Conservation (phyloP, 768 basidiomycete genomes). For the Austroboletus festivus region DNA sequence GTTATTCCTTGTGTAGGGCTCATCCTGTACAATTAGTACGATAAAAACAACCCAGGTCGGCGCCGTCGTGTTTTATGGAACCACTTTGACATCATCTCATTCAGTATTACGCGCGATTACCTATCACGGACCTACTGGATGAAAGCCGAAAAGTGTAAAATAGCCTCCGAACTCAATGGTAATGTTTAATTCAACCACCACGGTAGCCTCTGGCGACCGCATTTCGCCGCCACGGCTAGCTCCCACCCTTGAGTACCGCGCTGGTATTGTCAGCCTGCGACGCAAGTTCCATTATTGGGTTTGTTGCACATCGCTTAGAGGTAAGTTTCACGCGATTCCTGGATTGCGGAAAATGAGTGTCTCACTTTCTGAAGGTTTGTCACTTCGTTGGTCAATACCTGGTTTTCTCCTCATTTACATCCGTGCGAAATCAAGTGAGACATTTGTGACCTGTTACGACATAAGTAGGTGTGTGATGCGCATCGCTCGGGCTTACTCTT, state of each 20-base stretch:
- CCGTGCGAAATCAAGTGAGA: conserved; percentile 15
- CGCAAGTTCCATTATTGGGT: conserved; percentile 1
- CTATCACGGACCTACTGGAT: conserved; percentile 1
- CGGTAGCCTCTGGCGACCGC: background rate
- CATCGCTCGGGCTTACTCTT: too few relatives aligned
- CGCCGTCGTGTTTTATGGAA: too few relatives aligned
- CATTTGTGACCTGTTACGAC: conserved; percentile 1
- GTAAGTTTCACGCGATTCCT: conserved; percentile 11
- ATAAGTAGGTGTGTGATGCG: background rate
- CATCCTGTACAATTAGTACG: conserved; percentile 1
- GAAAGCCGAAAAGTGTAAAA: background rate
- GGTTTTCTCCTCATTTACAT: background rate
- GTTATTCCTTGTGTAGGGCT: conserved; percentile 2
- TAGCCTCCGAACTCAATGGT: conserved; percentile 3
- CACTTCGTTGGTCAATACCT: background rate
- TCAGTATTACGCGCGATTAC: too few relatives aligned
- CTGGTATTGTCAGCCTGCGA: too few relatives aligned
- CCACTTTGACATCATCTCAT: too few relatives aligned
- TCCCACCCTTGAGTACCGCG: too few relatives aligned
- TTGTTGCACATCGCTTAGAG: background rate
- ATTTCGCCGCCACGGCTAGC: background rate
- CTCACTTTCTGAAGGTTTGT: conserved; percentile 14
- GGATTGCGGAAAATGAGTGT: conserved; percentile 8
- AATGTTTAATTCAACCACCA: conserved; percentile 2
- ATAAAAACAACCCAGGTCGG: conserved; percentile 2